Base-by-base conservation (phyloP, 2,329 filamentous ascomycete genomes). In the Fusarium nygamai region DNA sequence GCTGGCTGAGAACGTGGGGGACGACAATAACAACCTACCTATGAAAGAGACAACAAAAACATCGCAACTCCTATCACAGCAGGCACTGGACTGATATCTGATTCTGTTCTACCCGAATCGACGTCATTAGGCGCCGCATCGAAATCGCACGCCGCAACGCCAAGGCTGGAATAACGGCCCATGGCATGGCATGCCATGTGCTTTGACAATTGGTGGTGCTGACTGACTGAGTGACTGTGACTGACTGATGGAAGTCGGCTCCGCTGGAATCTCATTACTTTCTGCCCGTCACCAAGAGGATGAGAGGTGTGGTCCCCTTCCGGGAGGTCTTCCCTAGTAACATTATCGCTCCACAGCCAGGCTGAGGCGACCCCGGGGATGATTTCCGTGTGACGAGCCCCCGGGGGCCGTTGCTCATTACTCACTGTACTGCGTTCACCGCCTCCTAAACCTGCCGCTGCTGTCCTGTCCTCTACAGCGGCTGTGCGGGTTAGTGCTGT, bases 311-410 rank as follows among this genome's bases (percentile, higher is more conserved):
- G 71, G 60, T 56, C 61, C 63, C 63, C 33, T 61, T 67, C 57
- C 62, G 67, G 74, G 64, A 76, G 60, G 67, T 61, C 58, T 67
- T 71, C 51, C 72, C 70, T 69, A 64, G 64, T 64, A 51, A 44
- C 64, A 68, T 64, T 74, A 64, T 67, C 72, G 67, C 74, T 71
- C 71, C 74, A 76, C 68, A 67, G 64, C 73, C 73, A 75, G 72
- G 69, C 69, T 76, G 73, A 78, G 70, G 70, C 69, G 72, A 70
- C 70, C 63, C 75, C 73, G 69, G 75, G 75, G 72, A 71, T 67
- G 71, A 72, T 76, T 78, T 74, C 76, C 76, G 76, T 78, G 75
- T 78, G 76, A 77, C 75, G 72, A 76, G 68, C 59, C 63, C 67
- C 65, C 63, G 46, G 67, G 71, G 63, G 62, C 64, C 60, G 69